Evolutionary conservation across 805 yeast genomes (phyloP), one percentile per base, ranked within the genome.

Genomic region (Metschnikowia peoriensis): DNA sequence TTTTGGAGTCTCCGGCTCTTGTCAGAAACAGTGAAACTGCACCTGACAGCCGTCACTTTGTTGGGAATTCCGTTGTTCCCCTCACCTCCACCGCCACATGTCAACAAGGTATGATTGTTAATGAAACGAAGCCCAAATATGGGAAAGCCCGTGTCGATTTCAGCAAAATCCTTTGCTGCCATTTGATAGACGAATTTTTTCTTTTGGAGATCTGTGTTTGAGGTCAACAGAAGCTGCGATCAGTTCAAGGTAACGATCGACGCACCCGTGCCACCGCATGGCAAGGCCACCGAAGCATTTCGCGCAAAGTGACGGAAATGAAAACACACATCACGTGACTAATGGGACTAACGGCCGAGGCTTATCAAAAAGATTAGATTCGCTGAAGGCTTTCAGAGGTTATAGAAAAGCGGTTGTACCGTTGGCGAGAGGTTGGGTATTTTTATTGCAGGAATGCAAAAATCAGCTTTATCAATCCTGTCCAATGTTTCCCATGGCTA

Each of bases 1-100:
- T 83, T 75, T 60, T 82, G 86, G 50, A 86, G 68, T 41, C 67
- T 58, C 50, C 73, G 58, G 11, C 66, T 67, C 47, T 76, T 74
- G 59, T 75, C 66, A 44, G 69, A 65, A 51, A 77, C 76, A 35
- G 75, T 75, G 49, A 86, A 82, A 61, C 82, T 79, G 44, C 88
- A 75, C 44, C 80, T 69, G 41, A 87, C 66, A 1, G 86, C 86
- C 4, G 91, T 83, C 56, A 93, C 72, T 66, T 88, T 89, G 69
- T 93, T 93, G 40, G 92, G 88, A 50, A 90, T 84, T 32, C 96
- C 97, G 62, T 89, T 86, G 63, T 84, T 85, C 9, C 96, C 96
- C 66, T 89, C 96, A 28, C 97, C 98, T 32, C 97, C 97, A 43
- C 99, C 99, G 41, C 99, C 99, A 2, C 90, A 84, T 29, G 86